A percentile compares a stretch with the other conserved stretches of the same genome.
Evolutionary conservation across 306 rosid species (phyloP).

Genomic region (Vicia sativa): DNA sequence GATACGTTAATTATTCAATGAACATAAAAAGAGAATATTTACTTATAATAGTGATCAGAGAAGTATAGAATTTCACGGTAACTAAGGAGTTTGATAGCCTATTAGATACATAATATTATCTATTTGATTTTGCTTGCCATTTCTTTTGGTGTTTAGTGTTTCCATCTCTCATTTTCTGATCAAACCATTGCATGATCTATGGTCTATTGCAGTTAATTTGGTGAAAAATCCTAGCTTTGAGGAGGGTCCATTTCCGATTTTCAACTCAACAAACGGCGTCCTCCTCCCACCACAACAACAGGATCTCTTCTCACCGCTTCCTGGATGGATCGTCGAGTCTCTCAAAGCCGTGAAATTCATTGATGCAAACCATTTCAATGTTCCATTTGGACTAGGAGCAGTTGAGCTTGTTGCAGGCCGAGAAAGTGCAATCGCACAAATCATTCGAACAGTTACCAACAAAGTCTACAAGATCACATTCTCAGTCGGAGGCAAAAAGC

Average conservation of each 20-base stretch:
- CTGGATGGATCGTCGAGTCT: slow-evolving; percentile 92
- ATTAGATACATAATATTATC: background rate
- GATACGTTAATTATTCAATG: too few species aligned
- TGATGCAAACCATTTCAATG: slow-evolving; percentile 51
- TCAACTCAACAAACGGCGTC: slow-evolving; percentile 82
- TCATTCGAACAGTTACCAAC: slow-evolving; percentile 68
- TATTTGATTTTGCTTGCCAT: background rate
- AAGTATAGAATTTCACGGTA: too few species aligned
- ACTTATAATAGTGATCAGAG: too few species aligned
- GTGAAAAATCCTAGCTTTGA: slow-evolving; percentile 81
- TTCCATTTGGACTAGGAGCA: slow-evolving; percentile 69
- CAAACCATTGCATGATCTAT: background rate
- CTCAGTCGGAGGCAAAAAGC: slow-evolving; percentile 77
- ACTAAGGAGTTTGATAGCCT: background rate
- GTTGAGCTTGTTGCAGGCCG: slow-evolving; percentile 91
- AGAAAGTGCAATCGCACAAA: slow-evolving; percentile 88
- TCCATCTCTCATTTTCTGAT: slow-evolving; percentile 6
- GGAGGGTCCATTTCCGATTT: slow-evolving; percentile 80
- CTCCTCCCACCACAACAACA: slow-evolving; percentile 88
- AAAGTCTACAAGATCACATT: slow-evolving; percentile 67
- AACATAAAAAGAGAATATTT: too few species aligned
- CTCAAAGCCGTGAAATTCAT: slow-evolving; percentile 91
- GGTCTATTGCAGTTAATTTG: slow-evolving; percentile 63
- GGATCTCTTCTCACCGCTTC: slow-evolving; percentile 87
- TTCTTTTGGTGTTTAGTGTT: slow-evolving; percentile 12